Percentiles rank a stretch among this genome's conserved stretches.
Conservation (phyloP, 176 grass and related monocot genomes). For the Melocanna baccifera region DNA sequence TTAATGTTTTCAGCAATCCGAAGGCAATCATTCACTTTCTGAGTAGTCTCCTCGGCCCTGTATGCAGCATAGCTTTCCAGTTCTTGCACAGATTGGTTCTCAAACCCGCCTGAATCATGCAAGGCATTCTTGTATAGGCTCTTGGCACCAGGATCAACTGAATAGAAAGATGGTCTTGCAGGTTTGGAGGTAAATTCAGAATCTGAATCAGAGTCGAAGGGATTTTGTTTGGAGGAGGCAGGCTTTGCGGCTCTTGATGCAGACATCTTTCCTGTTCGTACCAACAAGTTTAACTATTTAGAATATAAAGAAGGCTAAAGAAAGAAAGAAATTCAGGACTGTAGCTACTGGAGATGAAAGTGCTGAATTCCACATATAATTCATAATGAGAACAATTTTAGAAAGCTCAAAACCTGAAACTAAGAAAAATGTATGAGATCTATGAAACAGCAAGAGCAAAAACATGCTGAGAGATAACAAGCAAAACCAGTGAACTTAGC, state of each 20-base stretch:
- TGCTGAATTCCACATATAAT: neutral
- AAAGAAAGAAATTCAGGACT: neutral
- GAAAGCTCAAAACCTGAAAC: neutral
- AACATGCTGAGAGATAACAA: neutral
- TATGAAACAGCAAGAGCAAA: neutral
- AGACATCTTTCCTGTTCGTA: no score
- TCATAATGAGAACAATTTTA: neutral
- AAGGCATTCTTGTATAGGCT: constrained; percentile 28
- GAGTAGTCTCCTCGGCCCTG: constrained; percentile 34
- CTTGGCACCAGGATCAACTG: constrained; percentile 8
- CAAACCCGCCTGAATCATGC: constrained; percentile 17
- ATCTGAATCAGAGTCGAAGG: constrained; percentile 15
- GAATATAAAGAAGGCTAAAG: neutral
- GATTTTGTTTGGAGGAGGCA: constrained; percentile 9
- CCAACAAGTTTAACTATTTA: no score
- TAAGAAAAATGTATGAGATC: neutral
- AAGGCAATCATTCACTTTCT: constrained; percentile 30
- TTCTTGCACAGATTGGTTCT: constrained; percentile 37
- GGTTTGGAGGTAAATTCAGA: constrained; percentile 7
- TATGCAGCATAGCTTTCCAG: constrained; percentile 29
- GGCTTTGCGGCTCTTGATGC: neutral
- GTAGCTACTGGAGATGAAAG: neutral
- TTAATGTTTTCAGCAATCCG: constrained; percentile 43
- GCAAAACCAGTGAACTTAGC: neutral
- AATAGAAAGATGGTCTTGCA: constrained; percentile 12